Conservation (phyloP, 139 green algal species). For the Volvox africanus region DNA sequence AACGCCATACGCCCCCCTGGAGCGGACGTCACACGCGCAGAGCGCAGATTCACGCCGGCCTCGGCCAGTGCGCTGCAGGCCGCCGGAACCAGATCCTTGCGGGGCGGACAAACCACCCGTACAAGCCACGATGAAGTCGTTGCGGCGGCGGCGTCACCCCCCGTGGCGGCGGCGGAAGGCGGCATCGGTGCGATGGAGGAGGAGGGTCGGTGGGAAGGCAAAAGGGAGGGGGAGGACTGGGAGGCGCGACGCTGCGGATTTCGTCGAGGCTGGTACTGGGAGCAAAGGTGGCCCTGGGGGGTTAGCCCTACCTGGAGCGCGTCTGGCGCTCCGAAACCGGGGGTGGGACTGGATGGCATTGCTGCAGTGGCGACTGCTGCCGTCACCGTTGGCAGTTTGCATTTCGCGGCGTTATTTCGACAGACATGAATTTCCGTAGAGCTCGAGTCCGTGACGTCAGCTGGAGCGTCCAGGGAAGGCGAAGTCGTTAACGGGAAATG, state of each 20-base stretch:
- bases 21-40: neutral
- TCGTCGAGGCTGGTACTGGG: too few species aligned
- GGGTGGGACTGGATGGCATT: too few species aligned
- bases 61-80: neutral
- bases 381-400: neutral
- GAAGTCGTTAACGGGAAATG: neutral
- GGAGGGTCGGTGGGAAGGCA: neutral
- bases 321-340: too few species aligned
- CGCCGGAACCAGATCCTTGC: neutral
- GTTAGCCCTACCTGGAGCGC: too few species aligned
- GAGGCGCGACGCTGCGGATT: too few species aligned
- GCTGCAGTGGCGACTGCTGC: neutral
- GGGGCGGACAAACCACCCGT: conserved; percentile 8
- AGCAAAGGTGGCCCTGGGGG: too few species aligned
- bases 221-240: neutral
- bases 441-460: neutral
- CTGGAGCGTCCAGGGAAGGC: neutral
- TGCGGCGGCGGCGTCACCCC: neutral
- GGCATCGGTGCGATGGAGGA: neutral
- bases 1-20: neutral
- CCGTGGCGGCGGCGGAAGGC: neutral
- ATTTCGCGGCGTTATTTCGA: neutral
- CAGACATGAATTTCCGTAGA: neutral
- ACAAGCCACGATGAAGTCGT: neutral
- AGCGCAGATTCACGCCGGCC: neutral